Percentiles rank a stretch among this genome's conserved stretches.
These are phyloP conservation scores for Aspergillus chevalieri DNA, from an alignment of 2,329 filamentous ascomycete genomes.

Conservation along the genomic window DNA sequence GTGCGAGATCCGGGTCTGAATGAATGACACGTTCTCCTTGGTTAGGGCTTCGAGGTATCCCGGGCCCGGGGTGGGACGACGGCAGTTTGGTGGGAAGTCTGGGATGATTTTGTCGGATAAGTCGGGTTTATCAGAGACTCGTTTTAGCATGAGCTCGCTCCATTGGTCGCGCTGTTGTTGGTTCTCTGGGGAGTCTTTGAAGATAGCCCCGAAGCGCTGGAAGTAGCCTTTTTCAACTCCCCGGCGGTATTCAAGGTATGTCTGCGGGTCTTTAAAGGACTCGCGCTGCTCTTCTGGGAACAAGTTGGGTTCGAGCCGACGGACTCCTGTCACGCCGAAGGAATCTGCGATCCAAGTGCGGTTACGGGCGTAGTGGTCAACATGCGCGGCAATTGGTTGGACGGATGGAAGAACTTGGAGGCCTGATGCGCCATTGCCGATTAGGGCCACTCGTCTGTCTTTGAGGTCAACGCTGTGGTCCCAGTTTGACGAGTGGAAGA, in stretches of 20 bases:
- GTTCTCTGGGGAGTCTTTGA: conserved; percentile 50
- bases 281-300: conserved; percentile 50
- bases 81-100: conserved; percentile 59
- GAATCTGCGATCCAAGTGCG: conserved; percentile 63
- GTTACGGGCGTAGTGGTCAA: conserved; percentile 61
- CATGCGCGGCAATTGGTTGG: conserved; percentile 35
- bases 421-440: conserved; percentile 59
- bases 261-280: conserved; percentile 54
- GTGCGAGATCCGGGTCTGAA: conserved; percentile 50
- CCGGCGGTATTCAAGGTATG: conserved; percentile 57
- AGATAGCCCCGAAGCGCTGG: conserved; percentile 49
- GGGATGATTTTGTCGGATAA: conserved; percentile 54
- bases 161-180: conserved; percentile 44
- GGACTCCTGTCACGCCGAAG: conserved; percentile 50
- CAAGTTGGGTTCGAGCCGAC: conserved; percentile 51
- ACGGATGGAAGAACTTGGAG: conserved; percentile 46
- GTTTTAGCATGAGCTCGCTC: conserved; percentile 48
- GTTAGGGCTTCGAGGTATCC: conserved; percentile 62
- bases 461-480: conserved; percentile 47
- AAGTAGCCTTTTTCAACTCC: conserved; percentile 57
- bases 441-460: conserved; percentile 48
- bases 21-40: conserved; percentile 57
- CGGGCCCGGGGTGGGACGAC: conserved; percentile 59
- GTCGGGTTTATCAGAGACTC: conserved; percentile 51
- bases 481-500: conserved; percentile 60